Conservation (phyloP, 352 stramenopile species). For the Phytophthora sp. region DNA sequence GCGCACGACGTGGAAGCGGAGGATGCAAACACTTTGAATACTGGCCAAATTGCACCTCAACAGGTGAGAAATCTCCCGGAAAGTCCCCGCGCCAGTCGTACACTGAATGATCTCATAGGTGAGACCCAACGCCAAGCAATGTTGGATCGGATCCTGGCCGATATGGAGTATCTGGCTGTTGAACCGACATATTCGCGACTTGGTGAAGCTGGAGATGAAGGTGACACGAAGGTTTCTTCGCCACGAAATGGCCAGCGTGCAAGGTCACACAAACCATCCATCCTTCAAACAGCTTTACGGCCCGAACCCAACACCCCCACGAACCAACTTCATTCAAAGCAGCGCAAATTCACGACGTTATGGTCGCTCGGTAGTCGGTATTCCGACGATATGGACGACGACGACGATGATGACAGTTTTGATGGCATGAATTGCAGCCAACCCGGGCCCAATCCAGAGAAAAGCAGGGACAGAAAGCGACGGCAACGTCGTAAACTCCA, state of each 20-base stretch:
- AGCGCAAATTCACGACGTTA: slow-evolving; percentile 45
- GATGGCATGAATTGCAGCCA: slow-evolving; percentile 15
- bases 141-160: slow-evolving; percentile 65
- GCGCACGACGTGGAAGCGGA: slow-evolving; percentile 18
- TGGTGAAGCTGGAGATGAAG: slow-evolving; percentile 13
- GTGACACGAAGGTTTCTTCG: neutral
- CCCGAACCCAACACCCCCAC: slow-evolving; percentile 7
- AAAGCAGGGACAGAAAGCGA: slow-evolving; percentile 19
- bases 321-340: slow-evolving; percentile 34
- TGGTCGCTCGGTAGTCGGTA: slow-evolving; percentile 25
- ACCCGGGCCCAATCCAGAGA: neutral
- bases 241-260: slow-evolving; percentile 4
- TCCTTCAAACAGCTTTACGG: slow-evolving; percentile 19
- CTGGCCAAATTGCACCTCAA: neutral
- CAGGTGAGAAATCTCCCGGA: slow-evolving; percentile 17
- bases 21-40: neutral
- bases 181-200: slow-evolving; percentile 34
- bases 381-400: slow-evolving; percentile 23
- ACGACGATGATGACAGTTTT: slow-evolving; percentile 26
- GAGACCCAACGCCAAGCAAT: slow-evolving; percentile 69
- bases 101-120: slow-evolving; percentile 59
- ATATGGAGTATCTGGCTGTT: slow-evolving; percentile 63
- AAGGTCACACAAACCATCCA: slow-evolving; percentile 22
- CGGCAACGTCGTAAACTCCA: slow-evolving; percentile 37
- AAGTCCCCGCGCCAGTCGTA: slow-evolving; percentile 23